Evolutionary conservation across 179 eudicot genomes (phyloP).

Genomic region (Beta corolliflora): DNA sequence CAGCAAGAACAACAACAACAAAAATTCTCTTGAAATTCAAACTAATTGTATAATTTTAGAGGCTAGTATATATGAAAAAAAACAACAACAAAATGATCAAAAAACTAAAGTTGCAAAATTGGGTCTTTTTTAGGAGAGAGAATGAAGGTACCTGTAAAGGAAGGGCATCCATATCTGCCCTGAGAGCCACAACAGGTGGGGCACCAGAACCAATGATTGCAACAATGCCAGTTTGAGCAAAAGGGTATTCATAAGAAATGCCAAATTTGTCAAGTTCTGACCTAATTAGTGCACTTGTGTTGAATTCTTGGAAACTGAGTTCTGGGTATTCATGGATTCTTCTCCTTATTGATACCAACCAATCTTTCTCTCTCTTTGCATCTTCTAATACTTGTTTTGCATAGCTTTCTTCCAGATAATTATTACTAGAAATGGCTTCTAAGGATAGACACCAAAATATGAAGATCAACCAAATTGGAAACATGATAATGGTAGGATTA

Average conservation of each 20-base stretch:
- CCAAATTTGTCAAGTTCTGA: conserved; percentile 64
- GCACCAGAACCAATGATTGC: conserved; percentile 69
- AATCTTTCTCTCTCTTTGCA: conserved; percentile 54
- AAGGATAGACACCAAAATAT: conserved; percentile 5
- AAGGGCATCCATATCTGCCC: conserved; percentile 92
- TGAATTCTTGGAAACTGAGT: conserved; percentile 67
- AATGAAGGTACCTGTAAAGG: conserved; percentile 60
- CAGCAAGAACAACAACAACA: neutral
- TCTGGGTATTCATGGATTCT: conserved; percentile 85
- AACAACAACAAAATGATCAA: too few species aligned
- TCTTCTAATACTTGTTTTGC: conserved; percentile 44
- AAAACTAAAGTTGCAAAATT: neutral
- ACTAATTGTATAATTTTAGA: too few species aligned
- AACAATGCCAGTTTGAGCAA: conserved; percentile 79
- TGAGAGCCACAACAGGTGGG: conserved; percentile 73
- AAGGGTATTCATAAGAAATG: conserved; percentile 61
- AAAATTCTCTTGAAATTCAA: neutral
- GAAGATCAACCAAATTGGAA: conserved; percentile 3
- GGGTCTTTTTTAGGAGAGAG: neutral
- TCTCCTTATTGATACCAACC: conserved; percentile 74
- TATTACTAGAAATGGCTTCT: neutral
- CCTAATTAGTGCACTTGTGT: conserved; percentile 78
- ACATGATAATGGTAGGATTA: neutral
- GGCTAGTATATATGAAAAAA: neutral
- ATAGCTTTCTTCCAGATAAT: conserved; percentile 32